A percentile compares a stretch with the other conserved stretches of the same genome.
Conservation (phyloP, 2,329 filamentous ascomycete genomes). For the Emericellopsis atlantica region DNA sequence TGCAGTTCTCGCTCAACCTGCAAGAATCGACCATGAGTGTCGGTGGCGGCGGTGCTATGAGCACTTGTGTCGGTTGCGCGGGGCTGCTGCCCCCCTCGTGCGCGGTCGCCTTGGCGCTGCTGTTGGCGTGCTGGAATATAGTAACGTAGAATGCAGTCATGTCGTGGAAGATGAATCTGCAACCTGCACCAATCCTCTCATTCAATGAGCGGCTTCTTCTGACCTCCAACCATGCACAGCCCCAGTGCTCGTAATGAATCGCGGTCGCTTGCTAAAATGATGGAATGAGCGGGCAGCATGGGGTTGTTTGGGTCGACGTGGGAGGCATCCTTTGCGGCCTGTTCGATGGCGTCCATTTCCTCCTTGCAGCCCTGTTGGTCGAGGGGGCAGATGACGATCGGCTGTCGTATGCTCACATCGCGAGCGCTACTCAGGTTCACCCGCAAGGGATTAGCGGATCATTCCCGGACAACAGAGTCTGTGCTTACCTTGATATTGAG, state of each 20-base stretch:
- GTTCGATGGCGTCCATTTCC: constrained; percentile 96
- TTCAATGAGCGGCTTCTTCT: constrained; percentile 55
- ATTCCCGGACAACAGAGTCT: not conserved
- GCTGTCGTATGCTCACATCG: constrained; percentile 80
- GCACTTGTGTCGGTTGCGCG: no score
- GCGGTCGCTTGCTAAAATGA: constrained; percentile 67
- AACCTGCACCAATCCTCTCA: constrained; percentile 15
- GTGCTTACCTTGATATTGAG: constrained; percentile 72
- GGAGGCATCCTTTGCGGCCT: constrained; percentile 85
- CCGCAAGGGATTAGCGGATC: constrained; percentile 30
- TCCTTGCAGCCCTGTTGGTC: constrained; percentile 95
- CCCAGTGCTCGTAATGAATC: constrained; percentile 49
- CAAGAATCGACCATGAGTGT: no score
- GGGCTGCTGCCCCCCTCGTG: no score
- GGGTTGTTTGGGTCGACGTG: constrained; percentile 80
- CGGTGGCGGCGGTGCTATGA: no score
- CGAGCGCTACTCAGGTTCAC: constrained; percentile 77
- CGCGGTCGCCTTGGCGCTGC: no score
- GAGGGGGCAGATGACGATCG: constrained; percentile 89
- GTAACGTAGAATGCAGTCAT: no score
- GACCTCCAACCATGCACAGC: constrained; percentile 48
- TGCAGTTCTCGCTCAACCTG: no score
- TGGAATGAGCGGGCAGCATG: constrained; percentile 76
- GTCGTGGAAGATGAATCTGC: no score
- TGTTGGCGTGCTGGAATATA: no score